Base-by-base conservation (phyloP, 2,329 filamentous ascomycete genomes). In the Sphaerulina vaccinii region DNA sequence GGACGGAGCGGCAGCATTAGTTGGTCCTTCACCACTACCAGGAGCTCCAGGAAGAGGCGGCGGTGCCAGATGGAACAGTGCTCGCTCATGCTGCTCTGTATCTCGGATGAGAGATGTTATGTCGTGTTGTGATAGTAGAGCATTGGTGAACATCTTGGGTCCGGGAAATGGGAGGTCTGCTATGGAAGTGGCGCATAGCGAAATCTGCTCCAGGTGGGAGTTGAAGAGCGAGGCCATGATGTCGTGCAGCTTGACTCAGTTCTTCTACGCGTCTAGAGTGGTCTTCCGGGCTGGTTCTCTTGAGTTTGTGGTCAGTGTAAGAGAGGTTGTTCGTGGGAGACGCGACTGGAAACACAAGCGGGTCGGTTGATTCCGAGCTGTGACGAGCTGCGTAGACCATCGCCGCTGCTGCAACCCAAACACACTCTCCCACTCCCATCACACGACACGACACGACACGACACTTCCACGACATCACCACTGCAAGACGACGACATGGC, bases 131-230 rank as follows among this genome's bases (percentile, higher is more conserved):
- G 86, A 85, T 42, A 97, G 84, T 33, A 99, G 80, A 27, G 93
- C 90, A 70, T 95, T 96, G 61, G 91, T 93, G 74, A 97, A 99
- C 66, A 93, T 90, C 65, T 89, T 95, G n/a, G 92, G 89, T 1
- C 83, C 83, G 35, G 89, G 89, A 63, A 97, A 97, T 27, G 73
- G 69, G 18, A 79, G 64, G 27, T 76, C 73, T 42, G 73, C 70
- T 36, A 79, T 77, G 42, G 75, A 76, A 1, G 69, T 66, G 13
- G 74, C 68, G 62, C 75, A 78, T 44, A 76, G 65, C 13, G 73
- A 73, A 48, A 79, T 77, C 53, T 78, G 75, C 61, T 78, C 75
- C 29, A 79, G 65, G 55, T 78, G 75, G 21, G 74, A 71, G 39
- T 74, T 71, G 15, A 79, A 68, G 2, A 78, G 71, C 15, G 70